Conservation (phyloP, 768 basidiomycete genomes). For the Boletus coccyginus region DNA sequence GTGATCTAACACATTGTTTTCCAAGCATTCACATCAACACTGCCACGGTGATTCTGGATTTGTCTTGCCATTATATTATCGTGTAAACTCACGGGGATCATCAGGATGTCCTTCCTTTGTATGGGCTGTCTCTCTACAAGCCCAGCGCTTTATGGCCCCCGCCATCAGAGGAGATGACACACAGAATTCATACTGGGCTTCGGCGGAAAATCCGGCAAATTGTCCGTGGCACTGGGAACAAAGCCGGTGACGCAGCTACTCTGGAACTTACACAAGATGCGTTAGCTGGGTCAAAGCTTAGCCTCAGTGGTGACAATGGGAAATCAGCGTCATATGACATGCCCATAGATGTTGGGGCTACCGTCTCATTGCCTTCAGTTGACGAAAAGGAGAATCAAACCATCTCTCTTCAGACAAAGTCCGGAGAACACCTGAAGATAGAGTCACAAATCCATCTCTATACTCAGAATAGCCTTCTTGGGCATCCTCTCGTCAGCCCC, state of each 20-base stretch:
- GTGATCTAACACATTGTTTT: slow-evolving; percentile 92
- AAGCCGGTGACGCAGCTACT: not conserved
- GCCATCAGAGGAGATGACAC: slow-evolving; percentile 62
- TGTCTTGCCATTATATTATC: not conserved
- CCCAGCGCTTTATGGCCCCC: slow-evolving; percentile 79
- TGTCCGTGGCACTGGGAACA: slow-evolving; percentile 33
- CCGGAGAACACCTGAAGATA: slow-evolving; percentile 55
- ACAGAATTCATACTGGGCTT: slow-evolving; percentile 53
- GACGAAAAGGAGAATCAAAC: slow-evolving; percentile 40
- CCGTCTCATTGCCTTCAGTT: slow-evolving; percentile 40
- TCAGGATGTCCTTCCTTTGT: slow-evolving; percentile 78
- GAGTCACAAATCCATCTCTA: slow-evolving; percentile 84
- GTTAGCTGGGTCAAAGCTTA: slow-evolving; percentile 7
- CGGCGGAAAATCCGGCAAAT: slow-evolving; percentile 60
- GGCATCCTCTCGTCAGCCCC: slow-evolving; percentile 83
- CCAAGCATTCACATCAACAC: slow-evolving; percentile 86
- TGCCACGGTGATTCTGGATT: slow-evolving; percentile 53
- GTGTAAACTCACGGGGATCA: not conserved
- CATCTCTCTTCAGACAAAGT: slow-evolving; percentile 41
- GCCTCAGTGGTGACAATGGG: slow-evolving; percentile 2
- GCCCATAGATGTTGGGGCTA: slow-evolving; percentile 50
- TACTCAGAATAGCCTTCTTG: slow-evolving; percentile 70
- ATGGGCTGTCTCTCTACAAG: slow-evolving; percentile 75
- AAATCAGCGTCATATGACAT: slow-evolving; percentile 26
- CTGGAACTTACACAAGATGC: slow-evolving; percentile 4